These are phyloP conservation scores for Vachellia collinsii DNA, from an alignment of 306 rosid species.

Conservation along the genomic window DNA sequence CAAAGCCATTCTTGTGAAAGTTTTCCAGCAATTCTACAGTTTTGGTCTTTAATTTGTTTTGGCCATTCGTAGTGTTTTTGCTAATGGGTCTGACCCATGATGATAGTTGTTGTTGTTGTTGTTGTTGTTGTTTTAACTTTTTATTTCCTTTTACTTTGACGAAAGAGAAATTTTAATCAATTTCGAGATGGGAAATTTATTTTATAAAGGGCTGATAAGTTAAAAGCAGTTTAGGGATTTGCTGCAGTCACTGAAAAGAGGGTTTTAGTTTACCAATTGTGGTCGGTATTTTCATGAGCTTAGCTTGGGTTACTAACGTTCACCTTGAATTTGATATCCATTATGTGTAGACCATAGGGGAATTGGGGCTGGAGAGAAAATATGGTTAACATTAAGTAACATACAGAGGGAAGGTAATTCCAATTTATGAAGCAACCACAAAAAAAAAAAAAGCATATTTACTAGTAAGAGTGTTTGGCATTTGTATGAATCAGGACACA, in stretches of 20 bases:
- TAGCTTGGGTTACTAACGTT: not conserved
- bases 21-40: not conserved
- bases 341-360: not conserved
- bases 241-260: slow-evolving; percentile 10
- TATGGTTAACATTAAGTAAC: not conserved
- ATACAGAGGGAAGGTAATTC: not conserved
- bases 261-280: not conserved
- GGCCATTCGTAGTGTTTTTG: not conserved
- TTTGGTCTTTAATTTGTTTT: not conserved
- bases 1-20: not conserved
- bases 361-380: not conserved
- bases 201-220: not conserved
- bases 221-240: not conserved
- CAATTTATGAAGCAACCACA: not conserved
- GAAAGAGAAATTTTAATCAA: not conserved
- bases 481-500: not conserved
- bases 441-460: not conserved
- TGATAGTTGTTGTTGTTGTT: not conserved
- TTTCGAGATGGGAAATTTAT: not conserved
- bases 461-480: not conserved
- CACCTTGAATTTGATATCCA: slow-evolving; percentile 14
- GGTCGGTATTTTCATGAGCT: not conserved
- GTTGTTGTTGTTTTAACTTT: not conserved
- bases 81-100: not conserved
- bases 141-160: not conserved